A percentile compares a stretch with the other conserved stretches of the same genome.
These are phyloP conservation scores for Tetradesmus lagerheimii DNA, from an alignment of 139 green algal species.

Conservation along the genomic window DNA sequence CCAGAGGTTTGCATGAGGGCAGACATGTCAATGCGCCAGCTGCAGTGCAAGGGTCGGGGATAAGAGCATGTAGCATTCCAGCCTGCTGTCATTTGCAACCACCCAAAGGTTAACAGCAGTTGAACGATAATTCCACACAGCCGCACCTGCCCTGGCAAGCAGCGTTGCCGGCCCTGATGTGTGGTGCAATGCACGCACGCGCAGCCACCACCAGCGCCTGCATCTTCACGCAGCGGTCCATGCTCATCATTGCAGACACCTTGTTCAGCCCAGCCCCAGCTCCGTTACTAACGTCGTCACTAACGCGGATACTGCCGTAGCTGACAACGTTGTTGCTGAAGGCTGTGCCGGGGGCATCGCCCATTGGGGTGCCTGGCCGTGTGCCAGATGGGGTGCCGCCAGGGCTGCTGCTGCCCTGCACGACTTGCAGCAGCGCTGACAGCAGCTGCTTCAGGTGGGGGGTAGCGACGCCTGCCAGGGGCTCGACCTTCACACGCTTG, in stretches of 20 bases:
- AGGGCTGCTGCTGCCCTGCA: conserved; percentile 37
- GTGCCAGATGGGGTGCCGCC: conserved; percentile 14
- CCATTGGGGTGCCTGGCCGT: not conserved
- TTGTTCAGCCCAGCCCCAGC: conserved; percentile 7
- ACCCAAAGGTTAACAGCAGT: not conserved
- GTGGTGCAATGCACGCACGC: not conserved
- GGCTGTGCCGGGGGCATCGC: not conserved
- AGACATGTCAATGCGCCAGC: not conserved
- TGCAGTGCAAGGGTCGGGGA: not conserved
- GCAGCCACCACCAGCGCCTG: conserved; percentile 27
- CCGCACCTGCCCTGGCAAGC: conserved; percentile 17
- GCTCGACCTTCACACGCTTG: conserved; percentile 63
- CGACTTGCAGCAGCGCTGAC: conserved; percentile 53
- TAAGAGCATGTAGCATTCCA: not conserved
- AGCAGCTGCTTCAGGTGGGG: conserved; percentile 52
- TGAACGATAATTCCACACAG: too few relatives aligned
- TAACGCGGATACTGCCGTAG: not conserved
- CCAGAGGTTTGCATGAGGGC: not conserved
- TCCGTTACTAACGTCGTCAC: not conserved
- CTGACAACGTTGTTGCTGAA: not conserved
- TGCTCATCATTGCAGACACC: conserved; percentile 28
- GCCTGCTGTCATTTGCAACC: not conserved
- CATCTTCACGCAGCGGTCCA: conserved; percentile 32
- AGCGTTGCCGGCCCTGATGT: conserved; percentile 18
- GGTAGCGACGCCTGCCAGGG: conserved; percentile 57